phyloP scores from a whole-genome alignment of 495 filamentous ascomycete species.

The Xylaria intraflava region DNA sequence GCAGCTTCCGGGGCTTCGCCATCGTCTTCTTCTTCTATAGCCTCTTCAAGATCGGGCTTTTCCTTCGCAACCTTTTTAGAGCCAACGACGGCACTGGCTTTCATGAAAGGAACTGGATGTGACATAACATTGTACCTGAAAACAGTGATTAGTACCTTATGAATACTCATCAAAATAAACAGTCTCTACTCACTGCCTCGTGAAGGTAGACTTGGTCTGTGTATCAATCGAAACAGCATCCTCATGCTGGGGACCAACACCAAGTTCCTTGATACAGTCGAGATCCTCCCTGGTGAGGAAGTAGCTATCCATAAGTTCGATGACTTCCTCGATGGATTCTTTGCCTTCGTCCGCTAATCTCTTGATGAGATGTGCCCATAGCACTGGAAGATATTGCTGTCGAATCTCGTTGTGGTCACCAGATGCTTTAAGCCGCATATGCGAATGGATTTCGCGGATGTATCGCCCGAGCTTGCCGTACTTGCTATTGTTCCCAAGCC shows the following conservation, averaged over 20 bases:
- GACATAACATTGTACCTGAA: slow-evolving; percentile 73
- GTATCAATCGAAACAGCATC: slow-evolving; percentile 69
- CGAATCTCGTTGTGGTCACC: slow-evolving; percentile 93
- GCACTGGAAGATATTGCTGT: slow-evolving; percentile 82
- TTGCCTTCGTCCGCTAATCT: slow-evolving; percentile 66
- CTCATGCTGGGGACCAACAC: slow-evolving; percentile 75
- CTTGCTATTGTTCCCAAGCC: slow-evolving; percentile 94
- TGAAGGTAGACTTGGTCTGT: slow-evolving; percentile 83
- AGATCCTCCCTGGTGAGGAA: slow-evolving; percentile 94
- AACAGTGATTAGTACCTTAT: not conserved
- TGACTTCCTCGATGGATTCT: slow-evolving; percentile 62
- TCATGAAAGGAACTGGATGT: slow-evolving; percentile 94
- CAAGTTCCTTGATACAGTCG: slow-evolving; percentile 86
- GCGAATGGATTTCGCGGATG: slow-evolving; percentile 90
- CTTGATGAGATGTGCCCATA: slow-evolving; percentile 79
- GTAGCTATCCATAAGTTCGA: slow-evolving; percentile 94
- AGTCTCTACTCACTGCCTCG: slow-evolving; percentile 56
- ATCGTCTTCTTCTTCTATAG: slow-evolving; percentile 86
- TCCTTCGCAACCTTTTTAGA: slow-evolving; percentile 67
- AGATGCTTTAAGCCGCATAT: slow-evolving; percentile 87
- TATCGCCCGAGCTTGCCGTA: slow-evolving; percentile 76
- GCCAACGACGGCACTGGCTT: slow-evolving; percentile 66
- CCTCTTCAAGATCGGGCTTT: slow-evolving; percentile 91
- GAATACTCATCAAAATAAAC: not conserved
- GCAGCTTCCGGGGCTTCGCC: slow-evolving; percentile 54